Evolutionary conservation across 2,329 filamentous ascomycete species (phyloP), one percentile per base, ranked within the genome.

Genomic region (Macrophomina pseudophaseolina): DNA sequence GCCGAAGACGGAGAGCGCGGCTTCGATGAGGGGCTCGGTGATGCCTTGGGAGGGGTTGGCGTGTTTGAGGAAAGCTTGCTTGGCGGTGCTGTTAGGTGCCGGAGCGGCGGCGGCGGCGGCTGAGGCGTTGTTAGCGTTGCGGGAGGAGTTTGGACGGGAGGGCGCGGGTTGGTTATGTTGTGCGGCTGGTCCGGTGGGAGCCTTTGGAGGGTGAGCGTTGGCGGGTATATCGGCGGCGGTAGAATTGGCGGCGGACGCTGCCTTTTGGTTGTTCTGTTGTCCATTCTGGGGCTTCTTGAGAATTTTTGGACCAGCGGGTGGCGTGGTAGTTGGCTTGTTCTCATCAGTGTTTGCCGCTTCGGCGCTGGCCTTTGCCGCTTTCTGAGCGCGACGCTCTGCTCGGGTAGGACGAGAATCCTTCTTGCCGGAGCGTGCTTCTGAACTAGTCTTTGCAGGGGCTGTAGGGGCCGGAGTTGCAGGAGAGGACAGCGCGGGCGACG

Each of bases 31-130:
- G 0, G 90, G 82, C 74, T 97, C 94, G 0, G 93, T 97, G 54
- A 97, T 91, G 14, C 94, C 94, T 75, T 97, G 94, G 0, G 93
- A 95, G 11, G 92, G 88, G 75, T 96, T 97, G 56, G 82, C 82
- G 69, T 85, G 82, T 69, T 85, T 85, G 65, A 85, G 76, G 73
- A 84, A 85, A 14, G 82, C 82, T 71, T 91, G 90, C 16, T 86
- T 81, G n/a, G 65, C 28, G 16, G 48, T 66, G 44, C 42, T 46
- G 14, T 12, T 32, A 4, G 71, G 49, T 62, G 46, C 32, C 18
- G 56, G 33, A 11, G 42, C 7, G n/a, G 64, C 14, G 18, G 52
- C 42, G 33, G 53, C n/a, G n/a, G 58, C 30, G 32, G 58, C n/a
- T 3, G 53, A 2, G 53, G 53, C 5, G 11, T 35, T 35, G 14